phyloP scores from a whole-genome alignment of 1,284 basidiomycete species.

The Meira miltonrushii region DNA sequence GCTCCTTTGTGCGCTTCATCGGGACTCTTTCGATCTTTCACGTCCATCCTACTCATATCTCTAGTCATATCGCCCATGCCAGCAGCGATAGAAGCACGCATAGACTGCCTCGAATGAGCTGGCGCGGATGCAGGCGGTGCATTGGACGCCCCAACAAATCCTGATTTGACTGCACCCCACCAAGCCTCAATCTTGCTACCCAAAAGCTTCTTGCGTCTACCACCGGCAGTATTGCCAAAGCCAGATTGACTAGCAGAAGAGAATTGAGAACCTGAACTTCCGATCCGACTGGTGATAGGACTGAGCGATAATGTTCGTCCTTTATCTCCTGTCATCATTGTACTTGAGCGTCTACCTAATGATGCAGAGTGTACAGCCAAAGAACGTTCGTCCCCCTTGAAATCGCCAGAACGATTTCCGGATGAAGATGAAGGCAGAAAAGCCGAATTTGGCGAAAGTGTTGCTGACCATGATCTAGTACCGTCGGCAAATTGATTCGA shows the following conservation, averaged over 20 bases:
- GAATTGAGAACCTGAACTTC: constrained; percentile 9
- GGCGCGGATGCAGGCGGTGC: background rate
- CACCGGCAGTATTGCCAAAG: constrained; percentile 8
- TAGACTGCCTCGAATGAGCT: background rate
- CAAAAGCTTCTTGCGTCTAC: constrained; percentile 31
- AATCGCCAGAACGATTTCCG: background rate
- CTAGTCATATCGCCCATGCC: background rate
- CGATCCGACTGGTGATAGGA: constrained; percentile 34
- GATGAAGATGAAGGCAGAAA: constrained; percentile 16
- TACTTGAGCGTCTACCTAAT: background rate
- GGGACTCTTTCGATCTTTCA: background rate
- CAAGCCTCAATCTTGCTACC: constrained; percentile 46
- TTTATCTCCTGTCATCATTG: constrained; percentile 2
- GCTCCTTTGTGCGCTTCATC: background rate
- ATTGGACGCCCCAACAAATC: constrained; percentile 22
- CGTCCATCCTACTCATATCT: background rate
- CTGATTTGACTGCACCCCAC: constrained; percentile 49
- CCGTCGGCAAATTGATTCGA: background rate
- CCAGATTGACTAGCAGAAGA: background rate
- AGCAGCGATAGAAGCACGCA: background rate
- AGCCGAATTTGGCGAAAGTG: constrained; percentile 10
- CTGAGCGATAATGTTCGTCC: constrained; percentile 34
- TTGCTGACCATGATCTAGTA: background rate
- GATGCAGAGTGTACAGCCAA: background rate
- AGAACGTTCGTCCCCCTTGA: background rate